Conservation (phyloP, 495 filamentous ascomycete species). For the Acidiella bohemica region DNA sequence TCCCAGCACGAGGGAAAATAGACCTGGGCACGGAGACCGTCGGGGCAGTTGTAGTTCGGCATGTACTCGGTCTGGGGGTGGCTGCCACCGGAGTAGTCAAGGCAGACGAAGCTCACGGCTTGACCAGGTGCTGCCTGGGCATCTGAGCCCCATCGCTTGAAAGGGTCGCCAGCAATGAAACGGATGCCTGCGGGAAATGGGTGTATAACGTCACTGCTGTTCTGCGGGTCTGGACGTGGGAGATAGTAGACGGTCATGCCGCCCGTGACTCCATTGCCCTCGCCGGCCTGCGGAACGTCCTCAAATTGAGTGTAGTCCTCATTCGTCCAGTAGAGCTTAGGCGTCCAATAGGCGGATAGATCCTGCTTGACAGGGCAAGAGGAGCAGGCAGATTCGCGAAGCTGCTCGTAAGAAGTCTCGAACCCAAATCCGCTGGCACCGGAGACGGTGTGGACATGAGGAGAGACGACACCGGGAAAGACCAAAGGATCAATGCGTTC, state of each 20-base stretch:
- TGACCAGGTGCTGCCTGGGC: conserved; percentile 21
- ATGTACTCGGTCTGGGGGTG: conserved; percentile 18
- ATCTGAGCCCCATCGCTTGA: conserved; percentile 34
- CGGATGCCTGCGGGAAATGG: conserved; percentile 63
- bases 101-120: conserved; percentile 43
- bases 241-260: conserved; percentile 54
- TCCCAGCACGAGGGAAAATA: conserved; percentile 44
- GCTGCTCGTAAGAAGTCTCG: conserved; percentile 43
- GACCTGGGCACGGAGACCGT: conserved; percentile 45
- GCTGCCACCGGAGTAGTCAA: conserved; percentile 36
- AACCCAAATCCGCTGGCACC: conserved; percentile 63
- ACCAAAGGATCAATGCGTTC: conserved; percentile 63
- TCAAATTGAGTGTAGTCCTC: conserved; percentile 44
- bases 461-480: conserved; percentile 39
- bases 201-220: conserved; percentile 45
- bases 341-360: conserved; percentile 68
- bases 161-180: conserved; percentile 57
- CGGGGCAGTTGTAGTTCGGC: conserved; percentile 45
- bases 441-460: conserved; percentile 61
- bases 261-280: conserved; percentile 30
- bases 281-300: conserved; percentile 50
- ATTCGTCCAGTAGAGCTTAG: conserved; percentile 51
- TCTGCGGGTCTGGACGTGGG: conserved; percentile 45
- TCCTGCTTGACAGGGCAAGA: conserved; percentile 53
- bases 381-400: conserved; percentile 50